Base-by-base conservation (phyloP, 2,329 filamentous ascomycete genomes). In the Canariomyces notabilis region DNA sequence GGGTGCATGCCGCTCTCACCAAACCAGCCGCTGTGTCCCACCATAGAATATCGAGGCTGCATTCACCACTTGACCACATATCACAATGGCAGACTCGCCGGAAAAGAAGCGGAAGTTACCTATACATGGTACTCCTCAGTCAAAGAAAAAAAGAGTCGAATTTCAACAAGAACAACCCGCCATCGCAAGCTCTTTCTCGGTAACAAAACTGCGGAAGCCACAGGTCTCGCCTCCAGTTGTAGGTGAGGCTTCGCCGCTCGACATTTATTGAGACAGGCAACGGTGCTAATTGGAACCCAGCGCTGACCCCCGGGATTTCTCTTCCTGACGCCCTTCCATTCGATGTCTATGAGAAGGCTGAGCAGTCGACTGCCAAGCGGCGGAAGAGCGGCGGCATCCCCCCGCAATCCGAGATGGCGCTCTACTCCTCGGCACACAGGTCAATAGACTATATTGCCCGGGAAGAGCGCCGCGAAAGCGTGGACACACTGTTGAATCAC, bases 401-500 rank as follows among this genome's bases (percentile, higher is more conserved):
- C 54, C 56, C 59, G n/a, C 45, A 57, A 15, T 61, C 70, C 44
- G 76, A 79, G 56, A 66, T 83, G 11, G 59, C 82, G 0, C 66
- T 84, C 35, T 77, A 82, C 59, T 80, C 79, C 7, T 71, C 71
- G 4, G 68, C 67, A 37, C 77, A 84, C 61, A 71, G 65, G 22
- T 78, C 71, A 33, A 61, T 85, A 32, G 76, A 83, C 57, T 83
- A 82, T 56, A 80, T 72, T 5, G 79, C 70, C 21, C 72, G 74
- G 47, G 77, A 82, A 59, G 74, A 78, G 40, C 66, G 67, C 11
- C 58, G 59, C 1, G 63, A 64, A 20, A 67, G 65, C 9, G 57
- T 61, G 11, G 67, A 74, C 46, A 60, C 68, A 5, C 60, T 76
- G 4, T 53, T 82, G 37, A 82, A 79, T 44, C 80, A 85, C 62